Evolutionary conservation across 306 rosid species (phyloP), one percentile per base, ranked within the genome.

Genomic region (Heteromeles arbutifolia): DNA sequence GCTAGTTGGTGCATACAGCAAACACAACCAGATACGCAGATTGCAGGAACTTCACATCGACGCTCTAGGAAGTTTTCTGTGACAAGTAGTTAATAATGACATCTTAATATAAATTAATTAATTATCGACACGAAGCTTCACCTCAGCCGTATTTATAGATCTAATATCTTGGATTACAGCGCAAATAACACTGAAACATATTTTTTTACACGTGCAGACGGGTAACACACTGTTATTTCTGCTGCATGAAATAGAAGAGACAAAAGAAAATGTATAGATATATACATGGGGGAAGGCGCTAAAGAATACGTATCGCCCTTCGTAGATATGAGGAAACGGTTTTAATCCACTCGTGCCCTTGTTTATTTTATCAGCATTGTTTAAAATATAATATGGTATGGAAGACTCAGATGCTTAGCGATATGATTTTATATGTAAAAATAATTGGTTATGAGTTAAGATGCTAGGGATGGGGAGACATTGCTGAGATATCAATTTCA

Each of bases 311-410:
- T 56, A 24, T 57, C 15, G 67, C 67, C 54, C 39, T 72, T 72
- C 76, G 18, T 72, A 39, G 76, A 39, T 56, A 57, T 4, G 76
- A 72, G 21, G 65, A 57, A 72, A 57, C 17, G 34, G 63, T 22
- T 34, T 72, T 66, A 39, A 72, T 72, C 39, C 37, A 57, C 39
- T 57, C 67, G 25, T 37, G 67, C 54, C 62, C 62, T 13, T 5
- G 76, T 28, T 57, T 72, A 56, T 72, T 57, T 37, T 57, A 22
- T 31, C 34, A 43, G 32, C 54, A 13, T 24, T 34, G 34, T 14
- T 43, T 4, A 37, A 39, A 6, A 28, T 62, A 62, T 24, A 24
- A 22, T 59, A 59, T 59, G 8, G 15, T 14, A 59, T 59, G 65
- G 31, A 37, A 7, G 41, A 37, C 41, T 37, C 41, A 2, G 41